phyloP scores from a whole-genome alignment of 495 filamentous ascomycete genomes.

The Tuber aestivum region DNA sequence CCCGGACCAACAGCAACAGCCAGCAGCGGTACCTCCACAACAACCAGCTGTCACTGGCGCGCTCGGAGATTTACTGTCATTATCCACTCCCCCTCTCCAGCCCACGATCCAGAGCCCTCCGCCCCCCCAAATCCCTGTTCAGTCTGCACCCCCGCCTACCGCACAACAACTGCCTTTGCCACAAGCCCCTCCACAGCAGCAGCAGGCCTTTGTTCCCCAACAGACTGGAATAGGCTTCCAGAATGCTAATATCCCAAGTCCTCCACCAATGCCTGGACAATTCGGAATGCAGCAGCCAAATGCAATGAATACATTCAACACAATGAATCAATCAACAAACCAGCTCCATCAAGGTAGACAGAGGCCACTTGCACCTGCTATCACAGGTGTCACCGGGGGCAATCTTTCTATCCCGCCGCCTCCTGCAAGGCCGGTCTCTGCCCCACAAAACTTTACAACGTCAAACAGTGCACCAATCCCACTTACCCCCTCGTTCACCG shows the following conservation, averaged over 20 bases:
- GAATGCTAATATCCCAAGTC: constrained; percentile 49
- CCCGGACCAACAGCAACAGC: constrained; percentile 26
- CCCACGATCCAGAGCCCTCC: constrained; percentile 60
- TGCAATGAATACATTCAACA: constrained; percentile 21
- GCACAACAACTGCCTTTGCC: constrained; percentile 44
- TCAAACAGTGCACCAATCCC: constrained; percentile 62
- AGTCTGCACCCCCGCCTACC: constrained; percentile 45
- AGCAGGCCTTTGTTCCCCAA: constrained; percentile 49
- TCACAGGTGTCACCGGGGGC: constrained; percentile 55
- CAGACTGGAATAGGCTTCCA: constrained; percentile 43
- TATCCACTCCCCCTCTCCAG: constrained; percentile 68
- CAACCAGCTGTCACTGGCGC: constrained; percentile 60
- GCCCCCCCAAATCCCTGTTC: constrained; percentile 44
- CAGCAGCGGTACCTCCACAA: constrained; percentile 42
- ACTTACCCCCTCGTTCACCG: constrained; percentile 81
- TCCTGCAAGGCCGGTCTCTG: constrained; percentile 76
- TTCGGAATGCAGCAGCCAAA: constrained; percentile 42
- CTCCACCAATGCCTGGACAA: constrained; percentile 52
- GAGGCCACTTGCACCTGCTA: constrained; percentile 57
- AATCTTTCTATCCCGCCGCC: constrained; percentile 72
- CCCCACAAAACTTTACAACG: constrained; percentile 66
- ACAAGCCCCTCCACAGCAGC: constrained; percentile 49
- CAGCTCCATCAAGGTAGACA: constrained; percentile 32
- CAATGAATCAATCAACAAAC: constrained; percentile 25
- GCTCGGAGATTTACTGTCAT: constrained; percentile 66